Percentiles rank a stretch among this genome's conserved stretches.
Conservation (phyloP, 805 yeast species). For the Nematodospora valgi region DNA sequence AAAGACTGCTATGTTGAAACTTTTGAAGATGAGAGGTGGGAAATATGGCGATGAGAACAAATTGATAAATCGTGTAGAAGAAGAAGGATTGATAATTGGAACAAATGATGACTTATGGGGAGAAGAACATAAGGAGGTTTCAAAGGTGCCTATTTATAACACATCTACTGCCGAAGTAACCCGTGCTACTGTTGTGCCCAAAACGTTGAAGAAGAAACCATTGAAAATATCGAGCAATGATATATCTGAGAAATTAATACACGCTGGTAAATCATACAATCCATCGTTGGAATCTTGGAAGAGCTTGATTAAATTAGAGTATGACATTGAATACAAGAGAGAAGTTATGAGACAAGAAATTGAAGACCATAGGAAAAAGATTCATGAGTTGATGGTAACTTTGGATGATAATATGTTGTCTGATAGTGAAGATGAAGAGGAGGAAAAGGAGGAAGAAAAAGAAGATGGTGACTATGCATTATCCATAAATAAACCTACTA, state of each 20-base stretch:
- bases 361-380: constrained; percentile 59
- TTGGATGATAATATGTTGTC: constrained; percentile 56
- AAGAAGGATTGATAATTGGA: constrained; percentile 57
- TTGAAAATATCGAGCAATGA: constrained; percentile 50
- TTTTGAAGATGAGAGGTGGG: constrained; percentile 73
- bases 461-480: constrained; percentile 38
- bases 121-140: constrained; percentile 12
- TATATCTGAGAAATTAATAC: constrained; percentile 44
- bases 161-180: constrained; percentile 15
- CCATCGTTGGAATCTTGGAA: constrained; percentile 87
- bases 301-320: constrained; percentile 63
- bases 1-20: constrained; percentile 57
- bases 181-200: constrained; percentile 39
- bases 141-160: constrained; percentile 10
- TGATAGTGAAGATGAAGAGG: constrained; percentile 36
- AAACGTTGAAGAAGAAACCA: constrained; percentile 52
- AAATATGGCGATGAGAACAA: constrained; percentile 12
- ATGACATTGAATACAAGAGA: constrained; percentile 56
- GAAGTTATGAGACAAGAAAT: constrained; percentile 63
- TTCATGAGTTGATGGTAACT: constrained; percentile 62
- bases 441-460: constrained; percentile 34
- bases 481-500: constrained; percentile 71
- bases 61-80: constrained; percentile 37
- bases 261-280: constrained; percentile 90
- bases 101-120: constrained; percentile 65